These are phyloP conservation scores for Salmacisia buchloeana DNA, from an alignment of 1,284 basidiomycete species.

Conservation along the genomic window DNA sequence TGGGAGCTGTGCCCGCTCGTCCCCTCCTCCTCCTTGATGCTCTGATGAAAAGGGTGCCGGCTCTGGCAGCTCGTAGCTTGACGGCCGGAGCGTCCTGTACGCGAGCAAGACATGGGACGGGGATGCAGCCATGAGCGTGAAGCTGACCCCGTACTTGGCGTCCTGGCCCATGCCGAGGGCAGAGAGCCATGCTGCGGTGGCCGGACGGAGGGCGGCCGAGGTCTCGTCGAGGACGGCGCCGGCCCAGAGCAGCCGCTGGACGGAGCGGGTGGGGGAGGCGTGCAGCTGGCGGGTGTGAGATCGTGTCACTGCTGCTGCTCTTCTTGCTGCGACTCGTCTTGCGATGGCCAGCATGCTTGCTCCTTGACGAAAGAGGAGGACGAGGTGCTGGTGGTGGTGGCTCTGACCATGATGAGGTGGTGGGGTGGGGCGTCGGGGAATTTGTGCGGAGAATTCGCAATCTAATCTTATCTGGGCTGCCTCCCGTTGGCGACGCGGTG, in stretches of 20 bases:
- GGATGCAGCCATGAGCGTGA: slow-evolving; percentile 9
- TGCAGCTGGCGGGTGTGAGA: not conserved
- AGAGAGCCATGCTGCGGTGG: slow-evolving; percentile 8
- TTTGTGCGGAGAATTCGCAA: too few relatives aligned
- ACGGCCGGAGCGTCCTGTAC: slow-evolving; percentile 7
- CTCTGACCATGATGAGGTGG: too few relatives aligned
- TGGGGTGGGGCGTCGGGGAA: too few relatives aligned
- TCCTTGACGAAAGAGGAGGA: too few relatives aligned
- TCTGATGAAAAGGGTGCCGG: not conserved
- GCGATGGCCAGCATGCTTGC: too few relatives aligned
- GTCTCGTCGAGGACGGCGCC: slow-evolving; percentile 9
- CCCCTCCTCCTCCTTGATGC: not conserved
- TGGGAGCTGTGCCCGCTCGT: not conserved
- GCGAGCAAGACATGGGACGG: slow-evolving; percentile 9
- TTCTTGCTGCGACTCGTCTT: too few relatives aligned
- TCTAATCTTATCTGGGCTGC: too few relatives aligned
- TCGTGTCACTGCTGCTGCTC: too few relatives aligned
- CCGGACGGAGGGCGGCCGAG: not conserved
- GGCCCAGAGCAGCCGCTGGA: slow-evolving; percentile 10
- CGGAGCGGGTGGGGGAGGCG: not conserved
- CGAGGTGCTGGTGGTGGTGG: too few relatives aligned
- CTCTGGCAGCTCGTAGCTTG: not conserved
- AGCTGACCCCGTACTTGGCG: slow-evolving; percentile 5
- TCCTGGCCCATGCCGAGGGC: slow-evolving; percentile 10
- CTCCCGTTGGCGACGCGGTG: too few relatives aligned